Evolutionary conservation across 371 early-diverging fungal species (phyloP), one percentile per base, ranked within the genome.

Genomic region (Mucor indicus): DNA sequence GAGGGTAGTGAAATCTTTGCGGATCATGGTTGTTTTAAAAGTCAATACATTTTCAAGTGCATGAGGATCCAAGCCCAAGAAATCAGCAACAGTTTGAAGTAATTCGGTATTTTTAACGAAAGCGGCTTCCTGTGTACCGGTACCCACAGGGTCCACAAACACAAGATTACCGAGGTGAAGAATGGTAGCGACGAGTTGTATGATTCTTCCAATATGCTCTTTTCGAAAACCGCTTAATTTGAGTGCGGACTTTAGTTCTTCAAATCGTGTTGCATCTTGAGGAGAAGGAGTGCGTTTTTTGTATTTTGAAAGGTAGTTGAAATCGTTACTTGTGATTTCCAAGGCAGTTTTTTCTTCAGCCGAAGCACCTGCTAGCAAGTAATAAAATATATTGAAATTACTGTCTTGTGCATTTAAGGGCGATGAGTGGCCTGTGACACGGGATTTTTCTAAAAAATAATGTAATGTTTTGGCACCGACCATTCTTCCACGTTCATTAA

Each of bases 321-420:
- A 62, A 35, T 60, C 63, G 29, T 49, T 15, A 15, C 22, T 36
- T 11, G 37, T 43, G 6, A 72, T 38, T 30, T 64, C 65, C 4
- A 72, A 46, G 4, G 50, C 45, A n/a, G 53, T 25, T 10, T 60
- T 59, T 57, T 75, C 72, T n/a, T 75, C 69, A 23, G 66, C 38
- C 13, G 67, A 48, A 23, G 53, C 60, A 33, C 72, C 75, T 23
- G 75, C 82, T 13, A 89, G 67, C 25, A 97, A 75, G 43, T 91
- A 84, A 68, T 95, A 91, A 66, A 98, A 93, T 32, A 95, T 84
- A 62, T 94, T 89, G 69, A 96, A 97, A 71, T 90, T 95, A 56
- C 88, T 78, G 47, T 93, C 84, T 29, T 74, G 19, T 13, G 49
- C 64, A 24, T 69, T 65, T n/a, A 75, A 41, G 11, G 41, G 35